Conservation (phyloP, 2,329 filamentous ascomycete genomes). For the Claviceps maximensis region DNA sequence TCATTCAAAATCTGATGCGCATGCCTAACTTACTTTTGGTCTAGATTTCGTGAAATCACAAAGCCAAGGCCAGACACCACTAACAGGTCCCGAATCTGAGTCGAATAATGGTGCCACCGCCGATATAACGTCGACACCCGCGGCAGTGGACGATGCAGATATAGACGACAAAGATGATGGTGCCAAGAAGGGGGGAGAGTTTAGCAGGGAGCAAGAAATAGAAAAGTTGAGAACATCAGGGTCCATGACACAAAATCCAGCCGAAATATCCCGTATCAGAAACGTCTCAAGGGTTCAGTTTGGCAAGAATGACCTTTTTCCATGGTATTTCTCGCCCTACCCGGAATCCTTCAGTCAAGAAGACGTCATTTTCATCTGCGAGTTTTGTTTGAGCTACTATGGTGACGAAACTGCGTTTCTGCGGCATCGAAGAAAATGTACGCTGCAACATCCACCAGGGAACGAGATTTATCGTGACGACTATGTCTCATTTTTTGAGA, state of each 20-base stretch:
- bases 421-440: conserved; percentile 81
- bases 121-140: conserved; percentile 31
- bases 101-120: conserved; percentile 29
- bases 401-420: conserved; percentile 70
- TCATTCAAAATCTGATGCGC: not conserved
- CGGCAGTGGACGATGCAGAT: conserved; percentile 38
- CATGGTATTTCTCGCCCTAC: conserved; percentile 98
- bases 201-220: conserved; percentile 80
- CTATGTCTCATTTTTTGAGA: conserved; percentile 90
- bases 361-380: conserved; percentile 90
- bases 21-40: not conserved
- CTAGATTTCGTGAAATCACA: conserved; percentile 36
- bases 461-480: conserved; percentile 98
- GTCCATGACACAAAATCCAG: conserved; percentile 98
- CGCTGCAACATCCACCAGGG: conserved; percentile 79
- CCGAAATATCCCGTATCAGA: conserved; percentile 88
- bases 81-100: conserved; percentile 29
- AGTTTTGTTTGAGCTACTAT: conserved; percentile 91
- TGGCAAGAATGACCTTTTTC: conserved; percentile 80
- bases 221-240: conserved; percentile 89
- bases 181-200: conserved; percentile 37
- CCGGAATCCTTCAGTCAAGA: conserved; percentile 77
- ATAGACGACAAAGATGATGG: conserved; percentile 36
- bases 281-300: conserved; percentile 94
- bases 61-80: conserved; percentile 29